Evolutionary conservation across 768 basidiomycete genomes (phyloP), one percentile per base, ranked within the genome.

Genomic region (Mycena floridula): DNA sequence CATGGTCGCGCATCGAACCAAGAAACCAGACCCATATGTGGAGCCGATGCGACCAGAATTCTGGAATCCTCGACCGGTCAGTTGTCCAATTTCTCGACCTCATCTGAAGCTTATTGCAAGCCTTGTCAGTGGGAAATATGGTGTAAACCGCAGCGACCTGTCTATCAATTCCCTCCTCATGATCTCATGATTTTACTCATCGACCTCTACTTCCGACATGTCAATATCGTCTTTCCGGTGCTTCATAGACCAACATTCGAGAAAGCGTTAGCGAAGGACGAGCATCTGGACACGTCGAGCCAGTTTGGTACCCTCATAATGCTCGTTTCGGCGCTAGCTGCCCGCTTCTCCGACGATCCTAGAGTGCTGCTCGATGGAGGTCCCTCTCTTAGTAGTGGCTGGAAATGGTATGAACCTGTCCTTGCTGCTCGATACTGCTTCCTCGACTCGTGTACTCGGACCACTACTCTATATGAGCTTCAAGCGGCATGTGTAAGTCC

Each of bases 231-330:
- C 26, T 69, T 79, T 44, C 87, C 88, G 6, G 61, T 92, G 16
- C 66, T 93, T 23, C 87, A 91, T 55, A 73, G 72, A 20, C 79
- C 79, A 5, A 80, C 82, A 0, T 92, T 93, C 54, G 66, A 78
- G 27, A 69, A 70, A 15, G 77, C 82, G 38, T 82, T n/a, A n/a
- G n/a, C n/a, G n/a, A n/a, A n/a, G n/a, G 79, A 67, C 63, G 56
- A 25, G 71, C 76, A 2, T 66, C 66, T 7, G 54, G 82, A 21
- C 74, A 85, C 51, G 65, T 72, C 23, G 67, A 62, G 13, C 74
- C 85, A 46, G 59, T 68, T 7, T 77, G 75, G 65, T 91, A 89
- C 54, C 65, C 73, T 5, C 69, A 70, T 40, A 66, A 83, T 6
- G 82, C 82, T 50, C 58, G 85, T 37, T 61, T 72, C 26, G 42